Conservation (phyloP, 305 asterid species). For the Ajuga reptans region DNA sequence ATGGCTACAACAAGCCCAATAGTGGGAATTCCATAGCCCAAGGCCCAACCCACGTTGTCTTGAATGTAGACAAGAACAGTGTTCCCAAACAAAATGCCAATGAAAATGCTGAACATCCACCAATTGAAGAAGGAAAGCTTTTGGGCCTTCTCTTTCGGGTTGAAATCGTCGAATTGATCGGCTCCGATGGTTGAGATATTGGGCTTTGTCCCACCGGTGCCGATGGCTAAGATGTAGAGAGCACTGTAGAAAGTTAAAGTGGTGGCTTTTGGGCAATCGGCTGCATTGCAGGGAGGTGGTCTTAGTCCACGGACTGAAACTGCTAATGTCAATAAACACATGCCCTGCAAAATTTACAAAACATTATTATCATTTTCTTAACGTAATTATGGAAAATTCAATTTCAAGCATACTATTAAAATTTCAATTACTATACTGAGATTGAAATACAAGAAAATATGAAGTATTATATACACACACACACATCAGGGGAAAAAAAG, state of each 20-base stretch:
- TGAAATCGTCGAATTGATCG: conserved; percentile 58
- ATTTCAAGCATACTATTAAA: too few species aligned
- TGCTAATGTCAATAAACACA: conserved; percentile 40
- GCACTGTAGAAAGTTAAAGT: conserved; percentile 37
- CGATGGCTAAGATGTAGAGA: conserved; percentile 52
- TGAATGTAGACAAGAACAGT: conserved; percentile 59
- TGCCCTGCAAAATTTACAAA: conserved; percentile 32
- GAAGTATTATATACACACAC: too few species aligned
- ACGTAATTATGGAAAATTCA: too few species aligned
- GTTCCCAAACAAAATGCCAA: conserved; percentile 58
- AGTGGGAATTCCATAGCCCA: conserved; percentile 62
- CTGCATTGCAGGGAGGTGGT: conserved; percentile 33
- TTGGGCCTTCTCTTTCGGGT: conserved; percentile 46
- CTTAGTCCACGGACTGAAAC: conserved; percentile 40
- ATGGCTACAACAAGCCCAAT: conserved; percentile 45
- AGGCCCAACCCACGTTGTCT: conserved; percentile 63
- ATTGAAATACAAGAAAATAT: too few species aligned
- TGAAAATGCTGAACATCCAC: conserved; percentile 66
- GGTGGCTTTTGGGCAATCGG: conserved; percentile 36
- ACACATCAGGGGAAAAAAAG: too few species aligned
- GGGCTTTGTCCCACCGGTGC: conserved; percentile 68
- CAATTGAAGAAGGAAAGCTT: conserved; percentile 69
- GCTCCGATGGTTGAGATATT: conserved; percentile 67
- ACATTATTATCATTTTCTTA: not conserved
- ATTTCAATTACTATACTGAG: too few species aligned